Base-by-base conservation (phyloP, 805 yeast species). In the Nakazawaea peltata region DNA sequence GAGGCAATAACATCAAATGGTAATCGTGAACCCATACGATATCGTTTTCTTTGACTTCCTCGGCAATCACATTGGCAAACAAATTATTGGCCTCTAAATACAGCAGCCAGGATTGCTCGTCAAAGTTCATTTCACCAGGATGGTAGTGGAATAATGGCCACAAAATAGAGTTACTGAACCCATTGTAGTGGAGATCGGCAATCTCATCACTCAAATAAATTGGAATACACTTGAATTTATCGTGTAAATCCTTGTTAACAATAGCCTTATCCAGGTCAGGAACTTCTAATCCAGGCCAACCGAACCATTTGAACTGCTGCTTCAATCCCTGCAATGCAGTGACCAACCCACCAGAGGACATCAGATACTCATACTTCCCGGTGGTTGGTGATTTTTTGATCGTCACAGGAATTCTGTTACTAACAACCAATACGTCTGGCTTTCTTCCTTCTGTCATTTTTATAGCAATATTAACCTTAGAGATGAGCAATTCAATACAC, bases 121-220 rank as follows among this genome's bases (percentile, higher is more conserved):
- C 98, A 52, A 92, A 92, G 54, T 85, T 88, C 82, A 94, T 92
- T 57, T 94, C 98, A 42, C 97, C 98, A 1, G 99, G 98, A 54
- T 92, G 98, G 59, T 92, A 92, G 57, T 92, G 99, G 65, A 92
- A 92, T 42, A 94, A 61, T 1, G 99, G 99, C 99, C 99, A 92
- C 44, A 92, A 63, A 44, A 92, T 92, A 12, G 94, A 82, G 59
- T 92, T 92, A 43, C 86, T 74, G 59, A 94, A 92, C 21, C 97
- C 98, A 54, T 94, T 92, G 61, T 92, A 92, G 61, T 92, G 97
- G 45, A 92, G 67, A 51, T 92, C 97, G 1, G 97, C 97, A 43
- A 92, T 70, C 42, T 82, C 85, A 51, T 92, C 97, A 43, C 77
- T 70, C 40, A 92, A 57, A 61, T 81, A 92, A 34, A 92, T 79